Percentiles rank a stretch among this genome's conserved stretches.
Evolutionary conservation across 2,329 filamentous ascomycete genomes (phyloP).

Genomic region (Myriosclerotinia duriaeana): DNA sequence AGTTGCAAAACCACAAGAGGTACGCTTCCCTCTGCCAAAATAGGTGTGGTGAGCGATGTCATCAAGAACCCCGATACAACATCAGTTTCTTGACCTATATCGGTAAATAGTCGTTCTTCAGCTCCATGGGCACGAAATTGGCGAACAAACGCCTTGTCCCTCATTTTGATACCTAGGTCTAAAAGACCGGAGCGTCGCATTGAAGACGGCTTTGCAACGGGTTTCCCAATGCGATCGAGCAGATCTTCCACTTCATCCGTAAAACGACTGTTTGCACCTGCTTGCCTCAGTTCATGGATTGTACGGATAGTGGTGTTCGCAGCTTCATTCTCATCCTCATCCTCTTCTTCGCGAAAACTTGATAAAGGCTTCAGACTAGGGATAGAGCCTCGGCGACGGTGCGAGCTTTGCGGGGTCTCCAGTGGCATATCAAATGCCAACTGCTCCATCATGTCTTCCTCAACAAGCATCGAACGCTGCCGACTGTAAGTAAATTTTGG

Average conservation of each 20-base stretch:
- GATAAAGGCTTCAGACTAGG: constrained; percentile 34
- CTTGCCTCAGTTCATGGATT: constrained; percentile 64
- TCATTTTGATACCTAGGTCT: constrained; percentile 59
- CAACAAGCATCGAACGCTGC: constrained; percentile 41
- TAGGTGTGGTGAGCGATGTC: constrained; percentile 59
- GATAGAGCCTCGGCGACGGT: constrained; percentile 35
- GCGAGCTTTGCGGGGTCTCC: constrained; percentile 26
- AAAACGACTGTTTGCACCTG: constrained; percentile 65
- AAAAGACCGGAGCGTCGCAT: constrained; percentile 58
- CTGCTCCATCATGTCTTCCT: constrained; percentile 39
- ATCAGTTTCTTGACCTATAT: constrained; percentile 60
- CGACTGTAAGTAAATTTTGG: constrained; percentile 41
- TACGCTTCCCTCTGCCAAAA: constrained; percentile 61
- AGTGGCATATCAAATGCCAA: constrained; percentile 37
- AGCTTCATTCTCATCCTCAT: constrained; percentile 33
- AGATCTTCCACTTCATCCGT: constrained; percentile 66
- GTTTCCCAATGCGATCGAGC: constrained; percentile 57
- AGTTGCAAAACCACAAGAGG: constrained; percentile 60
- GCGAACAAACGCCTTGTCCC: constrained; percentile 61
- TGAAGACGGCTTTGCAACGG: constrained; percentile 49
- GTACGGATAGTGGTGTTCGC: constrained; percentile 53
- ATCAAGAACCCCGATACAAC: constrained; percentile 62
- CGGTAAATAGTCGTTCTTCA: constrained; percentile 65
- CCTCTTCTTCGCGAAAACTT: constrained; percentile 38
- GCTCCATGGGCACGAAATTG: constrained; percentile 75